phyloP scores from a whole-genome alignment of 2,329 filamentous ascomycete genomes.

The Clonostachys solani region DNA sequence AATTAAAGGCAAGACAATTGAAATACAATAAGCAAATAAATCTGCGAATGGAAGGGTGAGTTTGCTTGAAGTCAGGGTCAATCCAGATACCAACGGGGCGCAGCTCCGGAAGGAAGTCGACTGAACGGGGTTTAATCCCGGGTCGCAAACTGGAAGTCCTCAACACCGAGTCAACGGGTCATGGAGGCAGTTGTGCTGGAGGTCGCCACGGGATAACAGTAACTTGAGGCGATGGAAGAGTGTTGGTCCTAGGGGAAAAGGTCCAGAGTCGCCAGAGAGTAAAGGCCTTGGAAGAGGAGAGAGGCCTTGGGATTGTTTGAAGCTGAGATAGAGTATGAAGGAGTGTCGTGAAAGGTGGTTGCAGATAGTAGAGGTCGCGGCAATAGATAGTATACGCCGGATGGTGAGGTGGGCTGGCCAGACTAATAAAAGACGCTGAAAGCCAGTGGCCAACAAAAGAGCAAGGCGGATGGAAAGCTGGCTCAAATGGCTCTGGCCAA shows the following conservation, averaged over 20 bases:
- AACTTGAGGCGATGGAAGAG: constrained; percentile 4
- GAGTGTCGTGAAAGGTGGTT: constrained; percentile 26
- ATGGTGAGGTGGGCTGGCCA: too few relatives aligned
- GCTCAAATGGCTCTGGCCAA: too few relatives aligned
- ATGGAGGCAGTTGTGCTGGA: constrained; percentile 15
- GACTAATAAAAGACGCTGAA: too few relatives aligned
- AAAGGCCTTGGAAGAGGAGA: constrained; percentile 10
- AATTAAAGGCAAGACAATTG: background rate
- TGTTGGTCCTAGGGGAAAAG: constrained; percentile 1
- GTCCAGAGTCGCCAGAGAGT: background rate
- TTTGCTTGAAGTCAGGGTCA: background rate
- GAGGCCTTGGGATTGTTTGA: constrained; percentile 23
- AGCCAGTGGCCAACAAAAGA: too few relatives aligned
- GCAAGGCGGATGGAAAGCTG: too few relatives aligned
- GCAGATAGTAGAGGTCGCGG: background rate
- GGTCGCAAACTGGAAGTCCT: constrained; percentile 11
- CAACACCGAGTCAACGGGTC: constrained; percentile 49
- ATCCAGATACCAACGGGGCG: background rate
- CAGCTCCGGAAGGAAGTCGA: background rate
- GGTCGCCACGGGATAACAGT: background rate
- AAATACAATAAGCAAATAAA: background rate
- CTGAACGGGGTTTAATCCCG: background rate
- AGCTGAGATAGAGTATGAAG: constrained; percentile 20
- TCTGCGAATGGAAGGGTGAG: background rate
- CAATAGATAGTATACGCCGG: too few relatives aligned